phyloP scores from a whole-genome alignment of 257 asterid species.

The Solanum ossicruentum region DNA sequence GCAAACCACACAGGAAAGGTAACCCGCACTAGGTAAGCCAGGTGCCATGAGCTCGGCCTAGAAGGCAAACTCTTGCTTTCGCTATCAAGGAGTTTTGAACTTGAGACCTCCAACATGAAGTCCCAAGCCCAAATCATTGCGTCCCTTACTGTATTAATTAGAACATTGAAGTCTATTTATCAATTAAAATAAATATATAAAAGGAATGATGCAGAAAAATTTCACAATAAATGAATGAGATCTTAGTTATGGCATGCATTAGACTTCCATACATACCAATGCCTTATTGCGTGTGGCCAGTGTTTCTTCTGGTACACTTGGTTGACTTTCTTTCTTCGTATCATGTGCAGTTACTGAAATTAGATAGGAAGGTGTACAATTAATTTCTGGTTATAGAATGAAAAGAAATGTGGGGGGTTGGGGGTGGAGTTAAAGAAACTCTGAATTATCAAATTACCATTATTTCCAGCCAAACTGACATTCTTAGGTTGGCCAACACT shows the following conservation, averaged over 20 bases:
- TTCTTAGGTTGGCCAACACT: constrained; percentile 21
- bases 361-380: neutral
- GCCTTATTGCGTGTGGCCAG: constrained; percentile 24
- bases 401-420: neutral
- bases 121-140: too few relatives aligned
- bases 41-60: too few relatives aligned
- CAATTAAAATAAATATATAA: neutral
- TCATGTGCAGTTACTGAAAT: constrained; percentile 43
- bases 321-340: constrained; percentile 16
- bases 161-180: neutral
- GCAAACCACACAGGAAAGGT: too few relatives aligned
- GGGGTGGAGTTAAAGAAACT: neutral
- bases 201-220: neutral
- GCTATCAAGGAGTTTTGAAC: too few relatives aligned
- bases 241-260: neutral
- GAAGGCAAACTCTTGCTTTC: too few relatives aligned
- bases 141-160: neutral
- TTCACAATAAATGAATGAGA: neutral
- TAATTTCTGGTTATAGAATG: neutral
- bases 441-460: constrained; percentile 39
- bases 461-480: constrained; percentile 8
- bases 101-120: too few relatives aligned
- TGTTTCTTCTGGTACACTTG: constrained; percentile 13
- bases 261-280: neutral
- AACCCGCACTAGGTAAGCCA: too few relatives aligned